Percentiles rank a stretch among this genome's conserved stretches.
Conservation (phyloP, 1,139 yeast genomes). For the Hemisphaericaspora lyxosophila region DNA sequence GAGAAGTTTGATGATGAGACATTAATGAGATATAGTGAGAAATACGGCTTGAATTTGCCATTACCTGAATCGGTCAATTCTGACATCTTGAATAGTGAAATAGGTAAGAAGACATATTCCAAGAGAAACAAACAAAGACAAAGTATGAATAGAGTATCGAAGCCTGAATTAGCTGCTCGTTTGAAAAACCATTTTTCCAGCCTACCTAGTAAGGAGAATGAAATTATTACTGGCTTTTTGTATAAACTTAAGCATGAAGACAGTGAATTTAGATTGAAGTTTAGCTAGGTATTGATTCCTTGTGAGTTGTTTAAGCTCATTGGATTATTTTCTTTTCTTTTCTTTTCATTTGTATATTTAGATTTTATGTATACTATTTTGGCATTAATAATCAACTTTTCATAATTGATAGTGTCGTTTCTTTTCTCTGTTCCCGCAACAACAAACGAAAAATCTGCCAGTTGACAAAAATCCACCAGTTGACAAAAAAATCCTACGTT, state of each 20-base stretch:
- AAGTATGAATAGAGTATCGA: conserved; percentile 39
- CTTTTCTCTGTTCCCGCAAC: background rate
- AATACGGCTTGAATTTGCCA: conserved; percentile 50
- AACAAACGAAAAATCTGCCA: too few species aligned
- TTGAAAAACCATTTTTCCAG: conserved; percentile 63
- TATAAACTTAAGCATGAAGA: conserved; percentile 72
- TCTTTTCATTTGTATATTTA: background rate
- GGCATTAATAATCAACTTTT: background rate
- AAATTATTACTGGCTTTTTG: conserved; percentile 72
- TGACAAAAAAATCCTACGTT: too few species aligned
- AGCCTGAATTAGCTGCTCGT: conserved; percentile 52
- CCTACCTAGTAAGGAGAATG: conserved; percentile 71
- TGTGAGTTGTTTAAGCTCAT: too few species aligned
- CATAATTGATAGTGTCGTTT: too few species aligned
- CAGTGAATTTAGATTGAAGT: conserved; percentile 43
- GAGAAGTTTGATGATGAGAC: conserved; percentile 51
- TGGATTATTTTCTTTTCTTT: too few species aligned
- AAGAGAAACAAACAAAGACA: conserved; percentile 29
- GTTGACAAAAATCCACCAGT: too few species aligned
- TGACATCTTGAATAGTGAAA: conserved; percentile 56
- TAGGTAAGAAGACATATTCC: conserved; percentile 63
- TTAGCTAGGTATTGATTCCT: conserved; percentile 12
- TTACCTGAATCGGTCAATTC: conserved; percentile 58
- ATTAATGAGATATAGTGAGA: conserved; percentile 57
- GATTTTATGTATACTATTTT: background rate